A percentile compares a stretch with the other conserved stretches of the same genome.
Conservation (phyloP, 139 green algal genomes). For the Auxenochlorella pyrenoidosa region DNA sequence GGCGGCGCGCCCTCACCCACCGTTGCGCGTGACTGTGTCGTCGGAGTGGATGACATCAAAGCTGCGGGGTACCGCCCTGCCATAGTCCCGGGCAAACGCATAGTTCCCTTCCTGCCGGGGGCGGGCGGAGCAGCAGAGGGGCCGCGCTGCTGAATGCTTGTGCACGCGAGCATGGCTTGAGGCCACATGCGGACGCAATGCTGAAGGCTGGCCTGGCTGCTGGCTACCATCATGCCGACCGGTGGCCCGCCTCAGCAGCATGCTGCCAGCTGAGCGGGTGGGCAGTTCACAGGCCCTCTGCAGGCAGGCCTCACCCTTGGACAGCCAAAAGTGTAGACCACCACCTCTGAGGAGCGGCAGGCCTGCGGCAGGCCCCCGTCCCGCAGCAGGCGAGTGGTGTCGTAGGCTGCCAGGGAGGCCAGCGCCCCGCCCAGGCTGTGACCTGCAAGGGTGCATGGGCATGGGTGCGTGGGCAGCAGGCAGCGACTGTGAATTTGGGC, state of each 20-base stretch:
- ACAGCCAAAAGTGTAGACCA: background rate
- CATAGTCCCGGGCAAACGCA: slow-evolving; percentile 11
- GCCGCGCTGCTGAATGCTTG: too few relatives aligned
- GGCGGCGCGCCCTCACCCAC: too few relatives aligned
- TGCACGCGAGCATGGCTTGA: too few relatives aligned
- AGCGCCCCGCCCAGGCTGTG: slow-evolving; percentile 27
- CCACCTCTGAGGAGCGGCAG: background rate
- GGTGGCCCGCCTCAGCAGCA: too few relatives aligned
- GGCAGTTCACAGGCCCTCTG: too few relatives aligned
- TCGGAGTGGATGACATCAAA: slow-evolving; percentile 17
- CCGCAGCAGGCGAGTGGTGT: background rate
- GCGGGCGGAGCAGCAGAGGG: background rate
- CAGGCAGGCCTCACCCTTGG: background rate
- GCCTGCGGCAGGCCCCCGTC: background rate
- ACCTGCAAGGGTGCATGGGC: background rate
- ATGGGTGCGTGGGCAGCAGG: too few relatives aligned
- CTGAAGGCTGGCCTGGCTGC: background rate
- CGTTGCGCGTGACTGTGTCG: slow-evolving; percentile 10
- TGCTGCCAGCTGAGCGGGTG: background rate
- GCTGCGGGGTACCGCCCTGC: background rate
- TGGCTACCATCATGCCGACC: background rate
- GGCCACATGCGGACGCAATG: too few relatives aligned
- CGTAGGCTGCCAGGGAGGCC: slow-evolving; percentile 21
- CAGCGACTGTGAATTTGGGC: background rate
- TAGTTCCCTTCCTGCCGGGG: slow-evolving; percentile 3